Conservation (phyloP, 192 early-diverging fungal genomes). For the Coemansia sp. region DNA sequence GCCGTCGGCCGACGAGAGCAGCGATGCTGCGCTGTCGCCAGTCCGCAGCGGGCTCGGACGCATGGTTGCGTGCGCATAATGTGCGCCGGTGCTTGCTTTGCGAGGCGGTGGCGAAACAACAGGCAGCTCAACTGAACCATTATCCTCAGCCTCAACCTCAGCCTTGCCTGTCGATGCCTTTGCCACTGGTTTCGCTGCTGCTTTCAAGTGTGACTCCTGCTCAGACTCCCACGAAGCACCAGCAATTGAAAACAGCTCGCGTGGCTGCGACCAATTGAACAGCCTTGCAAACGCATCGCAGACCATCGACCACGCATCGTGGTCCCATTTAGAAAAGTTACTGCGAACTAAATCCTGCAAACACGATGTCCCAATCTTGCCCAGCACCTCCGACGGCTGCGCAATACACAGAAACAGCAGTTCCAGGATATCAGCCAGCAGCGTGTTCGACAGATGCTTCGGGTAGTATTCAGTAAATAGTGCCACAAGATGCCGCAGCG, state of each 20-base stretch:
- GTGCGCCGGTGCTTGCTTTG: background rate
- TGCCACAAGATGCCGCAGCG: constrained; percentile 82
- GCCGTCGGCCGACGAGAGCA: constrained; percentile 28
- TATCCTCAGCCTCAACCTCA: background rate
- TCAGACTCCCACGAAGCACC: constrained; percentile 32
- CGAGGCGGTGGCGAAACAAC: constrained; percentile 20
- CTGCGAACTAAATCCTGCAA: constrained; percentile 83
- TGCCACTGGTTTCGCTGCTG: background rate
- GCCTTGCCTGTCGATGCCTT: too few species aligned
- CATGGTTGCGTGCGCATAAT: constrained; percentile 15
- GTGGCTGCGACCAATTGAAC: constrained; percentile 81
- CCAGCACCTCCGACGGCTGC: constrained; percentile 91
- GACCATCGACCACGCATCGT: constrained; percentile 70
- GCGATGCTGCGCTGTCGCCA: constrained; percentile 24
- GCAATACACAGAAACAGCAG: constrained; percentile 83
- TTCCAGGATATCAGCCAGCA: constrained; percentile 78
- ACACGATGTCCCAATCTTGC: constrained; percentile 86
- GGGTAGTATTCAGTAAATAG: constrained; percentile 77
- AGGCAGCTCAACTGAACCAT: constrained; percentile 7
- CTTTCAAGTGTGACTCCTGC: constrained; percentile 1
- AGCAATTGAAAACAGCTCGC: constrained; percentile 50
- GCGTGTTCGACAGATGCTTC: constrained; percentile 63
- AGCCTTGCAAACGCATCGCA: constrained; percentile 69
- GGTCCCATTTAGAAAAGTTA: constrained; percentile 75
- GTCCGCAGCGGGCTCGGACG: constrained; percentile 38